Conservation (phyloP, 2,329 filamentous ascomycete genomes). For the Pseudocercospora crystallina region DNA sequence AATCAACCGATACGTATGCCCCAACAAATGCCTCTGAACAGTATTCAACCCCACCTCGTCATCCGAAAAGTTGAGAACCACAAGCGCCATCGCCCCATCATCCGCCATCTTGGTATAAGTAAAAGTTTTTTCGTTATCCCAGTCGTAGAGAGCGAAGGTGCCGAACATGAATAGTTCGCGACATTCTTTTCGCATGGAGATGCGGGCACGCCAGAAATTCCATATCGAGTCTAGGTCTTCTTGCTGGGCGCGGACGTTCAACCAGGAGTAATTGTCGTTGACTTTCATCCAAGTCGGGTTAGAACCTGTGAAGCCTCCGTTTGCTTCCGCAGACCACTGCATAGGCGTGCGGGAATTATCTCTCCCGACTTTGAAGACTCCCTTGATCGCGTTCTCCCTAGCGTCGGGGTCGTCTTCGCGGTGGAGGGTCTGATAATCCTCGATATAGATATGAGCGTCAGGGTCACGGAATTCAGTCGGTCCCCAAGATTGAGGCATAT, state of each 20-base stretch:
- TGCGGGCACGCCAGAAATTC: conserved; percentile 57
- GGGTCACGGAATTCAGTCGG: conserved; percentile 23
- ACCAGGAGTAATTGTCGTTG: conserved; percentile 60
- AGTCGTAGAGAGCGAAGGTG: conserved; percentile 57
- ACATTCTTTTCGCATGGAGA: conserved; percentile 57
- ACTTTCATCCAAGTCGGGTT: conserved; percentile 68
- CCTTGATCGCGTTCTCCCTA: conserved; percentile 41
- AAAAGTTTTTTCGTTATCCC: conserved; percentile 55
- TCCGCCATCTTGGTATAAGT: conserved; percentile 41
- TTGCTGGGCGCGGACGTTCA: conserved; percentile 62
- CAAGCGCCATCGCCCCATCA: conserved; percentile 32
- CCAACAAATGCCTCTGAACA: conserved; percentile 21
- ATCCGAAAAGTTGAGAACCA: conserved; percentile 42
- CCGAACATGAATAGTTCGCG: conserved; percentile 68
- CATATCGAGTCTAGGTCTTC: conserved; percentile 54
- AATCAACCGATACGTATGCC: conserved; percentile 41
- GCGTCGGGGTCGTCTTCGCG: conserved; percentile 30
- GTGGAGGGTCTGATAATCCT: conserved; percentile 66
- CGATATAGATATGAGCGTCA: conserved; percentile 40
- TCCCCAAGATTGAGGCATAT: conserved; percentile 60
- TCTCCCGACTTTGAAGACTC: conserved; percentile 60
- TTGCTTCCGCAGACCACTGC: conserved; percentile 62
- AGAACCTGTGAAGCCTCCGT: conserved; percentile 64
- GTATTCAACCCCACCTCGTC: conserved; percentile 25
- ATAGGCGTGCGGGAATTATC: conserved; percentile 73